phyloP scores from a whole-genome alignment of 169 alveolate species.

The Eimeria zaria region DNA sequence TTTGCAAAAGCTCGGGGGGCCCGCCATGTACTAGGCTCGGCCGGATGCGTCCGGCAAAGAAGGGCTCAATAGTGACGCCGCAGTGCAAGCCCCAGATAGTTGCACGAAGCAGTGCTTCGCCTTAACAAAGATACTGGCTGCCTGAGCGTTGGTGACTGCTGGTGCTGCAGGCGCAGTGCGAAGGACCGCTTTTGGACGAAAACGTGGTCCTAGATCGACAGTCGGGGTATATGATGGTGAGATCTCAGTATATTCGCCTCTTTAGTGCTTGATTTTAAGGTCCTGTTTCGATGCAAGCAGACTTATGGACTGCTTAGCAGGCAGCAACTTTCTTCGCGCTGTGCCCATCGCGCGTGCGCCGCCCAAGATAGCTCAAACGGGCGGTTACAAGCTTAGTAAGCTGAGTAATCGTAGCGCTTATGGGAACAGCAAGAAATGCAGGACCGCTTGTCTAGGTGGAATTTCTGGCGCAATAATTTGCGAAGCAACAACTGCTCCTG shows the following conservation, averaged over 20 bases:
- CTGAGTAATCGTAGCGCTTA: not conserved
- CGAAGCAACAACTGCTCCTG: not conserved
- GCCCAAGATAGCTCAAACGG: slow-evolving; percentile 4
- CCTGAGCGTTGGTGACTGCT: not conserved
- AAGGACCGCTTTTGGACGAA: not conserved
- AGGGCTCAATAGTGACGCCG: not conserved
- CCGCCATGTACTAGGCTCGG: not conserved
- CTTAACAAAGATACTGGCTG: not conserved
- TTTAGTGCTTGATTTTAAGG: not conserved
- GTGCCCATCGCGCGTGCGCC: not conserved
- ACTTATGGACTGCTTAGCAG: not conserved
- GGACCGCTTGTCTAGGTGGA: not conserved
- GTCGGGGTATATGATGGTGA: not conserved
- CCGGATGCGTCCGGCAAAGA: not conserved
- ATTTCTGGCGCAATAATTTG: not conserved
- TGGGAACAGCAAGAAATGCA: not conserved
- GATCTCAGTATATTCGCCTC: not conserved
- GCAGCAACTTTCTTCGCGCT: not conserved
- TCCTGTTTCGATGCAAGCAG: not conserved
- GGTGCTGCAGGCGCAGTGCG: slow-evolving; percentile 12
- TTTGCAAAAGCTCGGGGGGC: not conserved
- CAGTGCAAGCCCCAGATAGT: not conserved
- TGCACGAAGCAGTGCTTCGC: not conserved
- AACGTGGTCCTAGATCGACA: not conserved
- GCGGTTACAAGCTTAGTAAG: not conserved